Base-by-base conservation (phyloP, 352 stramenopile species). In the Phytophthora tentaculata region DNA sequence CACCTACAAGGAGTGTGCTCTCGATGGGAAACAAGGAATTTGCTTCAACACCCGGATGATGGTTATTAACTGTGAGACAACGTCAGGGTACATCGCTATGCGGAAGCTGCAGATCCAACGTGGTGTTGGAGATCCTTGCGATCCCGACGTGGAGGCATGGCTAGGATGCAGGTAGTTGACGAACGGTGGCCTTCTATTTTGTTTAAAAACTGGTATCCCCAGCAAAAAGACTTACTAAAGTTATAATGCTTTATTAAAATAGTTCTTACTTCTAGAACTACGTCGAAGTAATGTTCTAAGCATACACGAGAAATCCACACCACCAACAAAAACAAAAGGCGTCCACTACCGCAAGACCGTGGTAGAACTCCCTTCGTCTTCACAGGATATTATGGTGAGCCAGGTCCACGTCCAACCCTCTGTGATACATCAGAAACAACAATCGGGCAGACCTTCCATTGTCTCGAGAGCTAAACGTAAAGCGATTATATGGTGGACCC, bases 41-140 rank as follows among this genome's bases (percentile, higher is more conserved):
- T 81, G 76, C 62, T 79, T 61, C 64, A 84, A 80, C 20, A 70
- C 45, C 5, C 61, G 64, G 0, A 76, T 80, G 70, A 68, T 77
- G 54, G 71, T 84, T 8, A 56, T 80, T 39, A 68, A 64, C 16
- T 84, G 73, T 28, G 67, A 73, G 5, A 67, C 41, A 0, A 54
- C 63, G 0, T 8, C 65, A 1, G 26, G 32, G 14, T 78, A 69
- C 23, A 61, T 76, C n/a, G 16, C 23, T 2, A 78, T 80, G 73
- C 59, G 70, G 2, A 55, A 69, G 6, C 47, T 80, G n/a, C 76
- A 81, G 37, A 80, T 81, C 45, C 29, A 63, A 19, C 67, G 55
- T 16, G 55, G 60, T 9, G 67, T 80, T 4, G 75, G 75, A 0
- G 39, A 48, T 7, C 12, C 52, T 3, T 82, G 78, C 29, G 41